Evolutionary conservation across 176 grass and related monocot genomes (phyloP), one percentile per base, ranked within the genome.

Genomic region (Carex cristatella): DNA sequence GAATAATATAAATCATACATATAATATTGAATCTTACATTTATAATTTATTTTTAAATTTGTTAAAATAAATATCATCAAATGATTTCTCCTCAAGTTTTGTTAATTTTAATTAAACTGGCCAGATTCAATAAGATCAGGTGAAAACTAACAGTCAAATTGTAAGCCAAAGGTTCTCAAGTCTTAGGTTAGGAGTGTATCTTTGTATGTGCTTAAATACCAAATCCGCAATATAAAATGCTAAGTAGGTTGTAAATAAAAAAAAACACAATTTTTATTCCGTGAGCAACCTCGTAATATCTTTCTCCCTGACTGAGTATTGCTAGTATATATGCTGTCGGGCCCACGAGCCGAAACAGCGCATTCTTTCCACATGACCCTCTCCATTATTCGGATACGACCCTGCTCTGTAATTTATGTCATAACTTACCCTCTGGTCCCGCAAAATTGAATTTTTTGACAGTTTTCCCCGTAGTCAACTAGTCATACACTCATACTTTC

Each of bases 321-420:
- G 3, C 35, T 35, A 35, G 32, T 66, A 32, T 67, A 74, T 48
- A 51, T n/a, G 70, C 70, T 63, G 13, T 65, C 16, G 79, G 79
- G n/a, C 31, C 79, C 79, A 81, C 61, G 11, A 81, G 79, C 79
- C 79, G 79, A 82, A 65, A 82, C 40, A 65, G 16, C 60, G 61
- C 60, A 64, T 66, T 82, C 35, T 82, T 66, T 14, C 16, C 59
- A 65, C 61, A 81, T 81, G 57, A 28, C 80, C 60, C 38, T 31
- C 60, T 27, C 23, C 12, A 83, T 68, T 83, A 61, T 81, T 83
- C 23, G 38, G 7, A 49, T 54, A 67, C 19, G 2, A 81, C 79
- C 32, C 35, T 63, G 27, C 2, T 27, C n/a, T 9, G n/a, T 48
- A 75, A 53, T 14, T 75, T 1, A 2, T 75, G 11, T 76, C 4